Evolutionary conservation across 2,329 filamentous ascomycete species (phyloP).

Genomic region (Ophiostoma himal-ulmi): DNA sequence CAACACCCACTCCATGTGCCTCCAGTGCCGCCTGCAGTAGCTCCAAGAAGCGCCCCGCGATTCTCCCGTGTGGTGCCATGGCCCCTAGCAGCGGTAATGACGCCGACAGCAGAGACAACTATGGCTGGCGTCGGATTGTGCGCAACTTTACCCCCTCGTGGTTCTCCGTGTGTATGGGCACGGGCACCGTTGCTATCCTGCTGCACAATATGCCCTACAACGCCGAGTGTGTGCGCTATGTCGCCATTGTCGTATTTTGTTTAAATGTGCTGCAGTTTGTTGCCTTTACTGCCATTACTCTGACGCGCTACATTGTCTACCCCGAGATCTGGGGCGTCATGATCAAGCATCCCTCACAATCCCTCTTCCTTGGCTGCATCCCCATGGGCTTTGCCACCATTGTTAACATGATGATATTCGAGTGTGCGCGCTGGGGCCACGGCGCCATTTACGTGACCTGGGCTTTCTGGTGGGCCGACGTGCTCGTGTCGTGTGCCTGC

Average conservation of each 20-base stretch:
- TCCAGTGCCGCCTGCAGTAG: neutral
- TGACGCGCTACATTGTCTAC: conserved; percentile 54
- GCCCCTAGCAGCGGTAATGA: neutral
- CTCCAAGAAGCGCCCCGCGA: neutral
- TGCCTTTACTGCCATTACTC: conserved; percentile 44
- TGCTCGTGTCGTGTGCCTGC: conserved; percentile 39
- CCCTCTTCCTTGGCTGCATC: conserved; percentile 57
- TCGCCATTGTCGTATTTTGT: conserved; percentile 51
- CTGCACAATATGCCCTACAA: conserved; percentile 55
- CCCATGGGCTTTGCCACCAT: conserved; percentile 60
- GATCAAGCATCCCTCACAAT: conserved; percentile 56
- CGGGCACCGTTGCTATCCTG: conserved; percentile 55
- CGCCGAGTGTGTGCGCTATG: conserved; percentile 45
- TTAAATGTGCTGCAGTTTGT: conserved; percentile 52
- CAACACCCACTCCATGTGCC: neutral
- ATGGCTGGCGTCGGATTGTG: conserved; percentile 35
- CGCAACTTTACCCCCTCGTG: conserved; percentile 45
- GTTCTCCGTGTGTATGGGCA: conserved; percentile 57
- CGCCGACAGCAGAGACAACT: conserved; percentile 23
- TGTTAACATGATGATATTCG: conserved; percentile 52
- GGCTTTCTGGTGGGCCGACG: conserved; percentile 50
- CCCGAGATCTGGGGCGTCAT: conserved; percentile 56
- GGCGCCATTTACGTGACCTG: conserved; percentile 47
- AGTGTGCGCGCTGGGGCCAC: conserved; percentile 55
- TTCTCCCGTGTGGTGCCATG: conserved; percentile 11